A percentile compares a stretch with the other conserved stretches of the same genome.
These are phyloP conservation scores for Apiotrichum montevideense DNA, from an alignment of 1,284 basidiomycete genomes.

Conservation along the genomic window DNA sequence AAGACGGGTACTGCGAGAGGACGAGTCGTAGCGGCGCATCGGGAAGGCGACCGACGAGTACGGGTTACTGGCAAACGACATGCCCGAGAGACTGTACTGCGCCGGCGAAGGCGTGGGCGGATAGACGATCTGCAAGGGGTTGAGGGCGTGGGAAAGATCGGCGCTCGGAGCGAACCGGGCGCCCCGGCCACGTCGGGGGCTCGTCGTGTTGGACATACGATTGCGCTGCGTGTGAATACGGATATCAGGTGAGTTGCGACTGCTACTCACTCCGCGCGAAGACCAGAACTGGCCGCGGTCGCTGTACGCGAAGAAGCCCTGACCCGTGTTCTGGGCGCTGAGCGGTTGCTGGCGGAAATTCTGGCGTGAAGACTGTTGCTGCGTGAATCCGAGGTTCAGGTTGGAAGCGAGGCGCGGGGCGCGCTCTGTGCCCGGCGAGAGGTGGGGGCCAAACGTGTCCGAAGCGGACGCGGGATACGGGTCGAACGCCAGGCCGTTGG, in stretches of 20 bases:
- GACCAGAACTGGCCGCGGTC: slow-evolving; percentile 4
- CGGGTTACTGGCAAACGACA: not conserved
- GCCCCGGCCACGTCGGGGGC: not conserved
- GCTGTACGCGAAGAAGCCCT: slow-evolving; percentile 3
- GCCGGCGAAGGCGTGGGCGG: not conserved
- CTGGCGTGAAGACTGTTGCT: not conserved
- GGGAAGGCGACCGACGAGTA: not conserved
- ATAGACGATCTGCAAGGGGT: not conserved
- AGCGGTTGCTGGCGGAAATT: not conserved
- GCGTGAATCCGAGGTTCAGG: not conserved
- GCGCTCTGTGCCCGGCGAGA: not conserved
- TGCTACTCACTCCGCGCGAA: not conserved
- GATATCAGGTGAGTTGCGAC: too few relatives aligned
- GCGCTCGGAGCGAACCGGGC: not conserved
- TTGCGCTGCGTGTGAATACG: not conserved
- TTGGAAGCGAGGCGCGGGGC: not conserved
- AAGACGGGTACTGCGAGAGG: slow-evolving; percentile 59
- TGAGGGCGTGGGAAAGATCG: not conserved
- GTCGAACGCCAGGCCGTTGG: slow-evolving; percentile 5
- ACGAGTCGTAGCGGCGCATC: not conserved
- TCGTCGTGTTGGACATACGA: not conserved
- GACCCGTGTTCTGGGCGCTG: not conserved
- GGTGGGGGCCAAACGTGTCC: slow-evolving; percentile 4
- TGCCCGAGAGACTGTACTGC: not conserved
- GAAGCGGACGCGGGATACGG: slow-evolving; percentile 6